Evolutionary conservation across 768 basidiomycete species (phyloP).

Genomic region (Leccinum subgranulosum): DNA sequence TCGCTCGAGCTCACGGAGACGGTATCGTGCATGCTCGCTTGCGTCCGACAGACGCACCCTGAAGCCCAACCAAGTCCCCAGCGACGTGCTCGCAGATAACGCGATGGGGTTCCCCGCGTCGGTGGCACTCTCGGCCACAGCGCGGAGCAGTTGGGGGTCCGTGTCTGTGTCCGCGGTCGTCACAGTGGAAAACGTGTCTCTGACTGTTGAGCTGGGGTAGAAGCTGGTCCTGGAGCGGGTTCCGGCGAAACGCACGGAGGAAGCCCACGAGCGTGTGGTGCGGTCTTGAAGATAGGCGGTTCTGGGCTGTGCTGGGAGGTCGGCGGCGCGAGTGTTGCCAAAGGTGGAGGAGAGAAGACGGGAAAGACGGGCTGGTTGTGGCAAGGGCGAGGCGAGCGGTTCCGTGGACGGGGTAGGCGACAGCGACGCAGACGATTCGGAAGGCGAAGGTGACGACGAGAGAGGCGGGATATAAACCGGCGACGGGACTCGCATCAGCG

Average conservation of each 20-base stretch:
- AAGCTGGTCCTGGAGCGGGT: slow-evolving; percentile 15
- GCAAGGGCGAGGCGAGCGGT: slow-evolving; percentile 3
- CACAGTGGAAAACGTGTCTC: slow-evolving; percentile 23
- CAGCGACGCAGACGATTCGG: slow-evolving; percentile 8
- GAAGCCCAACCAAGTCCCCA: slow-evolving; percentile 14
- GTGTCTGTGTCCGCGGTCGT: slow-evolving; percentile 21
- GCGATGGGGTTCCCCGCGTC: not conserved
- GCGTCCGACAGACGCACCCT: slow-evolving; percentile 24
- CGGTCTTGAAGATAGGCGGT: slow-evolving; percentile 17
- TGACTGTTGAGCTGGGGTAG: slow-evolving; percentile 1
- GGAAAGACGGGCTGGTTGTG: slow-evolving; percentile 14
- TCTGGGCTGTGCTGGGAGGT: slow-evolving; percentile 9
- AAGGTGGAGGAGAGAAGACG: slow-evolving; percentile 23
- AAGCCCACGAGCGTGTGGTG: slow-evolving; percentile 1
- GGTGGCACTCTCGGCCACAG: not conserved
- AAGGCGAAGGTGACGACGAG: slow-evolving; percentile 16
- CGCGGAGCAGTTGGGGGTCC: slow-evolving; percentile 3
- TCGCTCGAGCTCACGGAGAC: slow-evolving; percentile 14
- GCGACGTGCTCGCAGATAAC: not conserved
- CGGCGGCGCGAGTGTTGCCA: slow-evolving; percentile 1
- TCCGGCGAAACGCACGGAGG: slow-evolving; percentile 1
- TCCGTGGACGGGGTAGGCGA: slow-evolving; percentile 18
- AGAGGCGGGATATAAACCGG: slow-evolving; percentile 21
- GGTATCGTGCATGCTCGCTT: slow-evolving; percentile 21
- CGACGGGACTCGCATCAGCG: slow-evolving; percentile 16